A percentile compares a stretch with the other conserved stretches of the same genome.
phyloP scores from a whole-genome alignment of 306 rosid genomes.

The Gastrolobium villosum region DNA sequence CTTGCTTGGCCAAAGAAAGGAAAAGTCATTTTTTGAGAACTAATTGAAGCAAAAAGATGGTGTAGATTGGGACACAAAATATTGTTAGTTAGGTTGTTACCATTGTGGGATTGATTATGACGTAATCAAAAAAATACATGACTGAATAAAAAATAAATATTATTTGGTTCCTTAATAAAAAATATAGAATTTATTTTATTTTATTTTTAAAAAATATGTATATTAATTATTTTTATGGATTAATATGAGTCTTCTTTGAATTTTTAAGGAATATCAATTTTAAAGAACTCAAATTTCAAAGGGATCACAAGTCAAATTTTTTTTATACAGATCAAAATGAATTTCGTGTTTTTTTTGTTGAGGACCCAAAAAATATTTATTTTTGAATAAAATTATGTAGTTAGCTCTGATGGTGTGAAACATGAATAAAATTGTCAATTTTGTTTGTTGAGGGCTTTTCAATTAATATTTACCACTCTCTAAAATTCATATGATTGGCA shows the following conservation, averaged over 20 bases:
- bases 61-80: conserved; percentile 27
- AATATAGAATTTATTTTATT: no score
- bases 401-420: neutral
- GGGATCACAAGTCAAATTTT: no score
- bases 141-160: neutral
- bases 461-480: neutral
- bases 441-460: neutral
- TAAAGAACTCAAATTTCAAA: no score
- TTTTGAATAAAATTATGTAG: neutral
- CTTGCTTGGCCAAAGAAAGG: conserved; percentile 5
- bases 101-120: neutral
- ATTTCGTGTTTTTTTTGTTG: no score
- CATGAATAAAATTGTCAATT: conserved; percentile 4
- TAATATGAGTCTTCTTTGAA: no score
- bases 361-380: no score
- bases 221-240: no score
- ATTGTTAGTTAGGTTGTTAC: conserved; percentile 1
- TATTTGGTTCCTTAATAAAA: no score
- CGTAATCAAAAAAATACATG: neutral
- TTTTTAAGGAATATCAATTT: no score
- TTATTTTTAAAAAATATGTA: no score
- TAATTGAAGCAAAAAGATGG: conserved; percentile 15
- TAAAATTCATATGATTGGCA: neutral
- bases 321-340: no score
- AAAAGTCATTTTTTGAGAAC: conserved; percentile 32